Evolutionary conservation across 148 eudicot species (phyloP).

Genomic region (Rhododendron mucronatum): DNA sequence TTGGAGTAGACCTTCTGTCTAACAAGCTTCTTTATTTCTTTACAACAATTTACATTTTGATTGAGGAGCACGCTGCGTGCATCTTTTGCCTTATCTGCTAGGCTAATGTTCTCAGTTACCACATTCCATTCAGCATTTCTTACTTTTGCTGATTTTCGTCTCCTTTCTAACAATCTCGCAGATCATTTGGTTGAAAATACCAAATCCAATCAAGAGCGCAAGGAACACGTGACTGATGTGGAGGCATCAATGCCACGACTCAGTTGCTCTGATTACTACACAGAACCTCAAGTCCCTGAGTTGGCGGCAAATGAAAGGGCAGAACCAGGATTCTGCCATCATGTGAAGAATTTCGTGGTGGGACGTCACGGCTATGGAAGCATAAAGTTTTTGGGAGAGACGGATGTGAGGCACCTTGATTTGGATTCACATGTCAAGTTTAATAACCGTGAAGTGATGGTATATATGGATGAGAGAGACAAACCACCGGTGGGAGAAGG

Average conservation of each 20-base stretch:
- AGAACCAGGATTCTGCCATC: not conserved
- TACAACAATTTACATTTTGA: not conserved
- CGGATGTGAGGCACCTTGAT: not conserved
- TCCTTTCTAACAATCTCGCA: slow-evolving; percentile 1
- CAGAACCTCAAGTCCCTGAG: not conserved
- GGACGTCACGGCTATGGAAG: not conserved
- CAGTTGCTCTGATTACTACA: not conserved
- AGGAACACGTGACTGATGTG: not conserved
- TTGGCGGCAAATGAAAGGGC: not conserved
- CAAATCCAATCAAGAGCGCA: not conserved
- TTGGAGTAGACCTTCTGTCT: not conserved
- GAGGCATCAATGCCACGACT: slow-evolving; percentile 1
- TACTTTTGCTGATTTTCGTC: not conserved
- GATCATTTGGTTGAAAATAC: not conserved
- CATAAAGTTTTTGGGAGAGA: not conserved
- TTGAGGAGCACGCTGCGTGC: not conserved
- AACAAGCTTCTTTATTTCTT: not conserved
- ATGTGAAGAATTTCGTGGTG: not conserved
- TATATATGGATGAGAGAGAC: not conserved
- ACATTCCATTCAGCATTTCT: not conserved
- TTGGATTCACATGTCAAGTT: not conserved
- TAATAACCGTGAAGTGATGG: not conserved
- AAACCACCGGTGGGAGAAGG: not conserved
- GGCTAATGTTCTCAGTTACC: not conserved
- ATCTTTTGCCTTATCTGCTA: not conserved